These are phyloP conservation scores for Aureobasidium sp. DNA, from an alignment of 2,329 filamentous ascomycete species.

Conservation along the genomic window DNA sequence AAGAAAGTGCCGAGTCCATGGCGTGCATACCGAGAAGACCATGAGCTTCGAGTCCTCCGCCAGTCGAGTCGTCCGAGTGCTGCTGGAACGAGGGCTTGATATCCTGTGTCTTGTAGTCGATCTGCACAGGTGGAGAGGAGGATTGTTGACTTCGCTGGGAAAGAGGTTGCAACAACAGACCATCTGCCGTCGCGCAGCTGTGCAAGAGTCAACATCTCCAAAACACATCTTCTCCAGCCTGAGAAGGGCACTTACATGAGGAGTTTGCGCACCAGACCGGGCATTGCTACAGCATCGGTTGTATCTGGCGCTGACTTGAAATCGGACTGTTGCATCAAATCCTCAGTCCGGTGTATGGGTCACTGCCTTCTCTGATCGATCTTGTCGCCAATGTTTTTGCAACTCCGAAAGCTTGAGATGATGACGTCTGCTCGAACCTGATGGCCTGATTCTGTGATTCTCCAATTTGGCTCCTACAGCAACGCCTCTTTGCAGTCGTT, in stretches of 20 bases:
- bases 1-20: not conserved
- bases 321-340: not conserved
- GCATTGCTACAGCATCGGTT: slow-evolving; percentile 45
- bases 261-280: slow-evolving; percentile 69
- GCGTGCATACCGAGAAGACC: slow-evolving; percentile 47
- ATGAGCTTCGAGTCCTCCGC: slow-evolving; percentile 38
- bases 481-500: not conserved
- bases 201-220: not conserved
- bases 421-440: not conserved
- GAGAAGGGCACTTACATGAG: slow-evolving; percentile 45
- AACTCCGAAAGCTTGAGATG: not conserved
- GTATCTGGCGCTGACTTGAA: not conserved
- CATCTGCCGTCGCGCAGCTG: slow-evolving; percentile 62
- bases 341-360: not conserved
- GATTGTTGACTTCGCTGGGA: slow-evolving; percentile 37
- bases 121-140: slow-evolving; percentile 54
- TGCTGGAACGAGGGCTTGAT: slow-evolving; percentile 41
- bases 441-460: not conserved
- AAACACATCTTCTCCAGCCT: not conserved
- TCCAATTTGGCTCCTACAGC: slow-evolving; percentile 7
- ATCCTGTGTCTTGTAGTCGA: slow-evolving; percentile 58
- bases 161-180: slow-evolving; percentile 69
- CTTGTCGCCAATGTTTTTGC: slow-evolving; percentile 7
- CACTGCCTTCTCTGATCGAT: not conserved
- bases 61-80: slow-evolving; percentile 30